Conservation (phyloP, 768 basidiomycete genomes). For the Russula virescens region DNA sequence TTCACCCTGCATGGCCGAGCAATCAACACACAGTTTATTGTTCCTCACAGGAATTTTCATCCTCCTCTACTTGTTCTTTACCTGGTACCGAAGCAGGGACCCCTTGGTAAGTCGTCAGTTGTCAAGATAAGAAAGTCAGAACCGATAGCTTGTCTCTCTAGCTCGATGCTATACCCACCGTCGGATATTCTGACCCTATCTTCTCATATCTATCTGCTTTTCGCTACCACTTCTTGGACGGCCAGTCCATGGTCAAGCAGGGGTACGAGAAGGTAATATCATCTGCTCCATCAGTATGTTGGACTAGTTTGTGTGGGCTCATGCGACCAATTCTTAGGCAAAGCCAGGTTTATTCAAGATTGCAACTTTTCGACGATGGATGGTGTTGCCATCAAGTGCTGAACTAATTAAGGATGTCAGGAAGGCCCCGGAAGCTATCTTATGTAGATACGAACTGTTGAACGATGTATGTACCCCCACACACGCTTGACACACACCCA, state of each 20-base stretch:
- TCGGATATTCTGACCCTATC: constrained; percentile 28
- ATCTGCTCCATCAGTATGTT: background rate
- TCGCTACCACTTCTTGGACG: background rate
- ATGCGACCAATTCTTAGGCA: background rate
- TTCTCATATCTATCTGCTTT: constrained; percentile 26
- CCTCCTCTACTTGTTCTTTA: background rate
- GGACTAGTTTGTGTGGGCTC: background rate
- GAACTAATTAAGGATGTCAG: background rate
- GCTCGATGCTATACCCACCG: constrained; percentile 28
- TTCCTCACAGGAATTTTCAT: background rate
- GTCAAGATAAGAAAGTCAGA: no score
- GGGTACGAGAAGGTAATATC: constrained; percentile 1
- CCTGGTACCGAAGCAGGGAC: background rate
- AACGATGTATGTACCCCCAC: background rate
- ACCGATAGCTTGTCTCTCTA: background rate
- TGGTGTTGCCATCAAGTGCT: background rate
- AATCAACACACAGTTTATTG: background rate
- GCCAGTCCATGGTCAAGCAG: background rate
- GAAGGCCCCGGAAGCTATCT: background rate
- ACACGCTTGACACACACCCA: background rate
- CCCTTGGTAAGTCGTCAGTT: background rate
- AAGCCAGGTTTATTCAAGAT: background rate
- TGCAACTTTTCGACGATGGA: background rate
- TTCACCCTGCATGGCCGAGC: background rate
- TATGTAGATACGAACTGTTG: background rate